Evolutionary conservation across 169 alveolate species (phyloP).

Genomic region (Eimeria tenella): DNA sequence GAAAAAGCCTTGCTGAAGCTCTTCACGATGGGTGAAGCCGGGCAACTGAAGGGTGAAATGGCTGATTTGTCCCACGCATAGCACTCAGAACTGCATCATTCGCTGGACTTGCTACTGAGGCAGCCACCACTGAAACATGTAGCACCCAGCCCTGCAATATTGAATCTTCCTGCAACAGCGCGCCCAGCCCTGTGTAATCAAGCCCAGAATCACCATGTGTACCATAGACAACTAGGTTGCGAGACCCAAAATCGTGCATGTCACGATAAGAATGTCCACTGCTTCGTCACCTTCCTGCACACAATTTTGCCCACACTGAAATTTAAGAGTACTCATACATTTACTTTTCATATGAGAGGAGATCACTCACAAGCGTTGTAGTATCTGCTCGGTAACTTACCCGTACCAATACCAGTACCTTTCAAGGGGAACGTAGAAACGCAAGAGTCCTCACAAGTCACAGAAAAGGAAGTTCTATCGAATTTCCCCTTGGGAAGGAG

Average conservation of each 20-base stretch:
- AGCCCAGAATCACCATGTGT: not conserved
- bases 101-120: not conserved
- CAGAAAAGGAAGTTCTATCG: too few relatives aligned
- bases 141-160: not conserved
- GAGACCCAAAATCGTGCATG: not conserved
- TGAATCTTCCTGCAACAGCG: not conserved
- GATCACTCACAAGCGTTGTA: not conserved
- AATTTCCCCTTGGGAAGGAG: too few relatives aligned
- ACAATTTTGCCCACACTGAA: not conserved
- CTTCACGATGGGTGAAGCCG: too few relatives aligned
- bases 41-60: too few relatives aligned
- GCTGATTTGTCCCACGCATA: not conserved
- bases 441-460: too few relatives aligned
- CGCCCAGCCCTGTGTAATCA: not conserved
- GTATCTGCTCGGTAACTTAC: not conserved
- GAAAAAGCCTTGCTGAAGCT: too few relatives aligned
- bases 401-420: too few relatives aligned
- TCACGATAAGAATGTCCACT: not conserved
- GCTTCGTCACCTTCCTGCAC: constrained; percentile 18
- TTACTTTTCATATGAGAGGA: not conserved
- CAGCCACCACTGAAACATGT: not conserved
- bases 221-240: not conserved
- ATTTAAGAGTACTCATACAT: not conserved
- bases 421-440: too few relatives aligned
- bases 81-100: not conserved